These are phyloP conservation scores for Amylocarpus encephaloides DNA, from an alignment of 2,329 filamentous ascomycete genomes.

Conservation along the genomic window DNA sequence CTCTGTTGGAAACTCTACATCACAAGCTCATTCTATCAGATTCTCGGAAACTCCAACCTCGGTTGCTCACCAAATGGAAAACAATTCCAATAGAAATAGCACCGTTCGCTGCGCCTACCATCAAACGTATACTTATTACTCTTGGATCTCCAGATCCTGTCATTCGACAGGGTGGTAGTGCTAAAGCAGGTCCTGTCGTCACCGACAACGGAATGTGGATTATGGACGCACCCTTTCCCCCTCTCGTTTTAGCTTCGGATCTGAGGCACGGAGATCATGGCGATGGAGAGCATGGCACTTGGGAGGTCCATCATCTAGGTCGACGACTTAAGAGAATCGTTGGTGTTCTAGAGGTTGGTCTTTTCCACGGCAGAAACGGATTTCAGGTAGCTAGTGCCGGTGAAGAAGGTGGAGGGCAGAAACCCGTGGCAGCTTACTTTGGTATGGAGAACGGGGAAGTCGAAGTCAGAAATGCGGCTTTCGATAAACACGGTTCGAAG, in stretches of 20 bases:
- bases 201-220: constrained; percentile 87
- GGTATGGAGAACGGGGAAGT: constrained; percentile 75
- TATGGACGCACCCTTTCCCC: constrained; percentile 82
- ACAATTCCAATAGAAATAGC: constrained; percentile 90
- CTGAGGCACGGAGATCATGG: constrained; percentile 38
- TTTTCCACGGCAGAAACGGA: constrained; percentile 81
- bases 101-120: constrained; percentile 71
- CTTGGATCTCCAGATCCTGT: constrained; percentile 68
- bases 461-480: constrained; percentile 42
- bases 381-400: constrained; percentile 56
- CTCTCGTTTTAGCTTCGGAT: constrained; percentile 59
- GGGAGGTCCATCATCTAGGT: constrained; percentile 74
- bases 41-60: constrained; percentile 78
- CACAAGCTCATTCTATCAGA: constrained; percentile 44
- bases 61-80: constrained; percentile 72
- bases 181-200: constrained; percentile 76
- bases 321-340: constrained; percentile 71
- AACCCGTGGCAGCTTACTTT: constrained; percentile 91
- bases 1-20: background rate
- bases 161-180: constrained; percentile 65
- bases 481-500: constrained; percentile 24
- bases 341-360: constrained; percentile 84
- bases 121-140: constrained; percentile 63
- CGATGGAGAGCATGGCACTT: constrained; percentile 58
- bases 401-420: constrained; percentile 66